Evolutionary conservation across 768 basidiomycete genomes (phyloP).

Genomic region (Fistulinella prunicolor): DNA sequence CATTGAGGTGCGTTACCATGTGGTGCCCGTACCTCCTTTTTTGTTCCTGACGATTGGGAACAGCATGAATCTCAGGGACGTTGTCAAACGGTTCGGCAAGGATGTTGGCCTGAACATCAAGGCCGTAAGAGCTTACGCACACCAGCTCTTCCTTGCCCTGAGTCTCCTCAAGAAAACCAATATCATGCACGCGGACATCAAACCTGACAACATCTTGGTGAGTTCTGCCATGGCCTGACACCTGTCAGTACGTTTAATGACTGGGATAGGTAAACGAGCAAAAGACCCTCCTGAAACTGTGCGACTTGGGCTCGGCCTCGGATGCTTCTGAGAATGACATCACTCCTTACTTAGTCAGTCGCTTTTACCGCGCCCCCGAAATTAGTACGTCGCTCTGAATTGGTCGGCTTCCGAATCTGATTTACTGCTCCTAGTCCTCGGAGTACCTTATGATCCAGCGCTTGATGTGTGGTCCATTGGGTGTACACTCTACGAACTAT

Average conservation of each 20-base stretch:
- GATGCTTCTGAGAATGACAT: constrained; percentile 95
- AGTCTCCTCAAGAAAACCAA: constrained; percentile 83
- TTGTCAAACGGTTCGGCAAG: constrained; percentile 97
- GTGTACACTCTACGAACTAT: constrained; percentile 94
- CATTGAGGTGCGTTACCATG: constrained; percentile 62
- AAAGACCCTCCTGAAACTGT: constrained; percentile 90
- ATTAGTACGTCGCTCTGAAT: constrained; percentile 65
- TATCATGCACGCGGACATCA: constrained; percentile 98
- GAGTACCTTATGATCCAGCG: constrained; percentile 89
- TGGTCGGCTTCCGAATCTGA: constrained; percentile 12
- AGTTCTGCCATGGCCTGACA: constrained; percentile 28
- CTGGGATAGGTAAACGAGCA: constrained; percentile 80
- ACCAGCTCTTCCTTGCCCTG: constrained; percentile 90
- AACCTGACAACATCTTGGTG: constrained; percentile 96
- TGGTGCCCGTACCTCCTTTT: constrained; percentile 2
- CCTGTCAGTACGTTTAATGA: constrained; percentile 15
- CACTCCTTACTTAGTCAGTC: constrained; percentile 94
- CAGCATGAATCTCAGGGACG: constrained; percentile 97
- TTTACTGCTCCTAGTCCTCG: constrained; percentile 63
- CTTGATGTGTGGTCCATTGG: constrained; percentile 97
- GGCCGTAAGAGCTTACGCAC: constrained; percentile 98
- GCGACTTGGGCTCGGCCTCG: constrained; percentile 95
- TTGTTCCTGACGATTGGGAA: constrained; percentile 10
- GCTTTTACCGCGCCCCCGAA: constrained; percentile 98
- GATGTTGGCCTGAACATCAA: constrained; percentile 94